A percentile compares a stretch with the other conserved stretches of the same genome.
phyloP scores from a whole-genome alignment of 2,329 filamentous ascomycete species.

The Rhynchosporium agropyri region DNA sequence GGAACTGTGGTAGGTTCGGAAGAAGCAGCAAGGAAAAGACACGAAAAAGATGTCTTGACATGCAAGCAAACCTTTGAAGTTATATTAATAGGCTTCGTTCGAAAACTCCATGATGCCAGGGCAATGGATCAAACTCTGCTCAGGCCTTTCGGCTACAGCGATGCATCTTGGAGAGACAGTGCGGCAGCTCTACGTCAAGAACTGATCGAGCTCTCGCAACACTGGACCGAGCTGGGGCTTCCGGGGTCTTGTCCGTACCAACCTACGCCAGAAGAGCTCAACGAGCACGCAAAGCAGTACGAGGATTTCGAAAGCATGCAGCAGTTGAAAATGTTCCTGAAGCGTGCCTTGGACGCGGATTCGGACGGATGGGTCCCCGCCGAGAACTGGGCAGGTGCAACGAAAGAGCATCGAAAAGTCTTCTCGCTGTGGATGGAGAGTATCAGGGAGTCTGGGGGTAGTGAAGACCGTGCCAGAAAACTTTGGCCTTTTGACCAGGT shows the following conservation, averaged over 20 bases:
- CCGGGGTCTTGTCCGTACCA: constrained; percentile 10
- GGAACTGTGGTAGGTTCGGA: neutral
- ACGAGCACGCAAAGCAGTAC: constrained; percentile 2
- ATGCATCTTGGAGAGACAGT: constrained; percentile 12
- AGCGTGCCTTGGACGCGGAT: constrained; percentile 9
- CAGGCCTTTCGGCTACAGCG: constrained; percentile 10
- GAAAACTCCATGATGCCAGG: constrained; percentile 7
- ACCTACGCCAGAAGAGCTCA: constrained; percentile 8
- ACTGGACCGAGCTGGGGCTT: constrained; percentile 9
- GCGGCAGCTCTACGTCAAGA: constrained; percentile 8
- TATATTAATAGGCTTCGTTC: constrained; percentile 7
- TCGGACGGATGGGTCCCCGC: constrained; percentile 9
- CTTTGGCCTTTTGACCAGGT: constrained; percentile 9
- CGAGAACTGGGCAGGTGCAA: constrained; percentile 3
- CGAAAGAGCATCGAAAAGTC: neutral
- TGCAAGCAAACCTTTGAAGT: constrained; percentile 15
- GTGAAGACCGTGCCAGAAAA: constrained; percentile 1
- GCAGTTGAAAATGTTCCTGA: constrained; percentile 14
- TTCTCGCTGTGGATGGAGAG: constrained; percentile 10
- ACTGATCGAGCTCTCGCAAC: constrained; percentile 12
- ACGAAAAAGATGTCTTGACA: constrained; percentile 10
- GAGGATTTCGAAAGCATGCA: constrained; percentile 9
- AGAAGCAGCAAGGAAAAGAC: constrained; percentile 11
- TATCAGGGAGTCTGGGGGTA: constrained; percentile 14
- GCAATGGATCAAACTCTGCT: constrained; percentile 7